These are phyloP conservation scores for Mycena belliarum DNA, from an alignment of 768 basidiomycete species.

Conservation along the genomic window DNA sequence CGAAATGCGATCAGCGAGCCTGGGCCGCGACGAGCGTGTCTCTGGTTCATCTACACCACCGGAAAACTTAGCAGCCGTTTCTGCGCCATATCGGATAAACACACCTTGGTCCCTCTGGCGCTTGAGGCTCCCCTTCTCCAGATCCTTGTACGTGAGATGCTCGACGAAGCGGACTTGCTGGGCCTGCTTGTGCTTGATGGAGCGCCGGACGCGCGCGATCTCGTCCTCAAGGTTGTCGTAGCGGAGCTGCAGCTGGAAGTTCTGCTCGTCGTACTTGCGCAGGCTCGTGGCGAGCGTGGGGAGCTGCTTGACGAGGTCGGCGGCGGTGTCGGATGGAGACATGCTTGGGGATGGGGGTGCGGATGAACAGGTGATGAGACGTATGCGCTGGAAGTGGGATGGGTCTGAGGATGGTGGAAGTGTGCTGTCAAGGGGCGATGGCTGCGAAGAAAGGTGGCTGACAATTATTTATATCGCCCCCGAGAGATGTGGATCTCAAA, in stretches of 20 bases:
- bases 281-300: background rate
- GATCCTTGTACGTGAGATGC: constrained; percentile 1
- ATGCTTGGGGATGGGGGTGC: background rate
- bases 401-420: background rate
- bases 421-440: no score
- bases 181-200: constrained; percentile 8
- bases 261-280: constrained; percentile 16
- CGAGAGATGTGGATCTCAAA: no score
- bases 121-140: background rate
- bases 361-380: background rate
- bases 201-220: constrained; percentile 5
- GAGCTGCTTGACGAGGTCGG: constrained; percentile 3
- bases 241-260: constrained; percentile 10
- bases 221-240: constrained; percentile 7
- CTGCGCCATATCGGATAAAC: background rate
- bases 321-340: background rate
- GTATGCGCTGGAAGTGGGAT: background rate
- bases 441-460: constrained; percentile 1
- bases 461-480: no score
- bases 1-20: background rate
- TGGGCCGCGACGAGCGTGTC: background rate
- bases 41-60: background rate
- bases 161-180: constrained; percentile 12
- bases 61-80: no score
- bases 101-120: constrained; percentile 9